phyloP scores from a whole-genome alignment of 208 protist species.

The Leishmania guyanensis region DNA sequence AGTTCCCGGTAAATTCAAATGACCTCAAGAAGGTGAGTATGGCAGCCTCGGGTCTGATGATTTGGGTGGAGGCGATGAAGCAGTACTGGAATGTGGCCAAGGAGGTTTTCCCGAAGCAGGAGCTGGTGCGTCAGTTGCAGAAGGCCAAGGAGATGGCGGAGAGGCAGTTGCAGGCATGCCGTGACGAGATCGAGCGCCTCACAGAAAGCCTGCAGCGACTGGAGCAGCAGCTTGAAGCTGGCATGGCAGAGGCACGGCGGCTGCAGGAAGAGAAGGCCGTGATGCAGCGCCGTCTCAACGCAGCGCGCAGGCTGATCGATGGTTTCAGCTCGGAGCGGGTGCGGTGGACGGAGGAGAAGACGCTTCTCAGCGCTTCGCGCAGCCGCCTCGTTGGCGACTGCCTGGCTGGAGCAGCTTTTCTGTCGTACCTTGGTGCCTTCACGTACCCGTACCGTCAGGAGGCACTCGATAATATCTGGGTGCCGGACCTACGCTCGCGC shows the following conservation, averaged over 20 bases:
- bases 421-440: conserved; percentile 98
- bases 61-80: conserved; percentile 98
- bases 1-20: conserved; percentile 91
- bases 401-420: conserved; percentile 95
- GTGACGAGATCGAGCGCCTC: conserved; percentile 93
- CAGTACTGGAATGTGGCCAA: conserved; percentile 98
- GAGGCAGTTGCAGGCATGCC: conserved; percentile 75
- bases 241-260: conserved; percentile 91
- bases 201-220: conserved; percentile 92
- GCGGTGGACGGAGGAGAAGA: conserved; percentile 96
- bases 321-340: conserved; percentile 97
- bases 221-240: conserved; percentile 90
- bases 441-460: conserved; percentile 96
- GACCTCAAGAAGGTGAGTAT: conserved; percentile 91
- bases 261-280: conserved; percentile 92
- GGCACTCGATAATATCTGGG: conserved; percentile 93
- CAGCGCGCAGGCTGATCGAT: conserved; percentile 96
- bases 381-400: conserved; percentile 97
- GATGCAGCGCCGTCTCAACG: conserved; percentile 96
- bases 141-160: conserved; percentile 92
- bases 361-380: conserved; percentile 81
- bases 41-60: conserved; percentile 94
- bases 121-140: conserved; percentile 93
- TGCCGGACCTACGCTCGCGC: conserved; percentile 85
- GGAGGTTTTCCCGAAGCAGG: conserved; percentile 97